Evolutionary conservation across 2,329 filamentous ascomycete species (phyloP), one percentile per base, ranked within the genome.

Genomic region (Fusarium dimerum): DNA sequence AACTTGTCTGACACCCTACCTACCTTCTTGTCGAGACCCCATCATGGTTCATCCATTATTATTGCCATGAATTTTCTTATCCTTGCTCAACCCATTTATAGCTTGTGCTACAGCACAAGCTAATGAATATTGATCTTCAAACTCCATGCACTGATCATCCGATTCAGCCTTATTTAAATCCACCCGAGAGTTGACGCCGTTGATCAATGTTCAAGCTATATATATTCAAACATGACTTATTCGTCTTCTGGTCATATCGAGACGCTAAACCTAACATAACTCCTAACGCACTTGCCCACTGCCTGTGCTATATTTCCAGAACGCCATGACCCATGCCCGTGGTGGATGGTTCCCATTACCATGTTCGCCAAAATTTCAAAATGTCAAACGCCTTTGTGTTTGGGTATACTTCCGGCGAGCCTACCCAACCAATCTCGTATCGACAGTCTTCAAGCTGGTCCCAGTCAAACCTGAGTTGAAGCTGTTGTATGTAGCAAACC

Each of bases 241-340:
- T 56, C 45, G 49, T 48, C 38, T 61, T 46, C 38, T 45, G 46
- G 45, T 43, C 47, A 17, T 47, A 43, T 52, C 43, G 45, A 20
- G 50, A 45, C 48, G 48, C 20, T 60, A 29, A 43, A 40, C 47
- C 12, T 48, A 45, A 41, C 36, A 41, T 47, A 29, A 51, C 40
- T 42, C 40, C 52, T 52, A 47, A 34, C 54, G 64, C 60, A 65
- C 62, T 65, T 65, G 63, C 63, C 63, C 45, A 65, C 63, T 65
- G 63, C 63, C 63, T 64, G 61, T 64, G 63, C 61, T 42, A 45
- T 52, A 52, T 48, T 44, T 17, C 63, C 54, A 45, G 54, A 66
- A 66, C 64, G 64, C 64, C 64, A 43, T 63, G 54, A 64, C 54
- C 45, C 50, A 64, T 66, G 60, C 52, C 55, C 47, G 40, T 56